These are phyloP conservation scores for Chaetomidium leptoderma DNA, from an alignment of 495 filamentous ascomycete species.

Conservation along the genomic window DNA sequence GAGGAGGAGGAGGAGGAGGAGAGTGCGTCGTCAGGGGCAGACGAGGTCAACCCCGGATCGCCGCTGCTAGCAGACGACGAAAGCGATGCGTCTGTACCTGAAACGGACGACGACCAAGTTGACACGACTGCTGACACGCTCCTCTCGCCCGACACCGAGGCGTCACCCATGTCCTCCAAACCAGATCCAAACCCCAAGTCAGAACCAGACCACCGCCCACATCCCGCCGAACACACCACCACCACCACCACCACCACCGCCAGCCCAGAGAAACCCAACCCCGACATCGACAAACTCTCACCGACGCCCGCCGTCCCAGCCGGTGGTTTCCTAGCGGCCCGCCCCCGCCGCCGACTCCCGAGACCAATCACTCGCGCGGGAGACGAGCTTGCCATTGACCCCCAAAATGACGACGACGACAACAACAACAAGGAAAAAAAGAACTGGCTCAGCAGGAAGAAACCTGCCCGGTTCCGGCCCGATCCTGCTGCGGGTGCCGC, in stretches of 20 bases:
- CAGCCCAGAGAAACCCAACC: background rate
- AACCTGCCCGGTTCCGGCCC: constrained; percentile 8
- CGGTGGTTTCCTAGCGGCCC: constrained; percentile 12
- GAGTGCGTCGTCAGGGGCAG: too few relatives aligned
- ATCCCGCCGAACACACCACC: background rate
- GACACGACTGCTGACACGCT: background rate
- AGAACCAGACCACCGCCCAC: background rate
- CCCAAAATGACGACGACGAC: background rate
- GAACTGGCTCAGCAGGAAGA: constrained; percentile 13
- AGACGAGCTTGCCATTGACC: constrained; percentile 14
- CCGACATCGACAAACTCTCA: background rate
- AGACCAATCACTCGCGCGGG: constrained; percentile 10
- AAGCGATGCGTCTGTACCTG: background rate
- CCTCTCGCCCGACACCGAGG: constrained; percentile 12
- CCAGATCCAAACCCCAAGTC: background rate
- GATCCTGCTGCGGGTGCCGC: background rate
- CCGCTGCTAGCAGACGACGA: background rate
- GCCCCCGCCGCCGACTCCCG: constrained; percentile 12
- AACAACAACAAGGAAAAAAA: background rate
- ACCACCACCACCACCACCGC: background rate
- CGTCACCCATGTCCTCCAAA: background rate
- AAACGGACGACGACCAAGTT: constrained; percentile 7
- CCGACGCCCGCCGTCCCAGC: background rate
- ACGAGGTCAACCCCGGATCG: background rate
- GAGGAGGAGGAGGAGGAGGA: background rate